Percentiles rank a stretch among this genome's conserved stretches.
Evolutionary conservation across 1,139 yeast genomes (phyloP).

Genomic region (Entelexis paramagnoliae): DNA sequence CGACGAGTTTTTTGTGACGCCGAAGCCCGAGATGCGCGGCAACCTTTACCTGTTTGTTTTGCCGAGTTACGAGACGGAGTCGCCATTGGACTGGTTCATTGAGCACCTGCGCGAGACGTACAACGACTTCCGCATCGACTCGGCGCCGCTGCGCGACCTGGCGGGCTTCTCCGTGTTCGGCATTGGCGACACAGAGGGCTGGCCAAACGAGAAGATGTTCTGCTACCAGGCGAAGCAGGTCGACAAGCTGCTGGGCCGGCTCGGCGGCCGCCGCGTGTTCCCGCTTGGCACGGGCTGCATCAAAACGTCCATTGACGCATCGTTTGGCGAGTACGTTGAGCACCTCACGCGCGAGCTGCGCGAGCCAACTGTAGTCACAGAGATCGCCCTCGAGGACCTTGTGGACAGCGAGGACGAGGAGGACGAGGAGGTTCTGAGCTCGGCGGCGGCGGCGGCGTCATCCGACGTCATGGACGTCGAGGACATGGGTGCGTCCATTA

Average conservation of each 20-base stretch:
- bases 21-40: constrained; percentile 30
- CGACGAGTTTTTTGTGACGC: constrained; percentile 67
- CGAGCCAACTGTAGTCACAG: constrained; percentile 55
- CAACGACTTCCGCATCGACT: constrained; percentile 77
- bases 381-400: constrained; percentile 29
- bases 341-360: constrained; percentile 48
- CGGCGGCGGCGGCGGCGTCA: constrained; percentile 30
- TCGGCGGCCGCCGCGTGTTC: constrained; percentile 75
- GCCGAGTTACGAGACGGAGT: constrained; percentile 88
- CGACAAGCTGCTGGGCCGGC: constrained; percentile 65
- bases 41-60: constrained; percentile 61
- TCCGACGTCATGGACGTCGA: constrained; percentile 18
- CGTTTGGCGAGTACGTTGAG: constrained; percentile 56
- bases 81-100: constrained; percentile 79
- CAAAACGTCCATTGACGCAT: constrained; percentile 55
- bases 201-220: constrained; percentile 53
- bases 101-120: constrained; percentile 72
- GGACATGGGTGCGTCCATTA: constrained; percentile 17
- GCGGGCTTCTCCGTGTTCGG: constrained; percentile 82
- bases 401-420: constrained; percentile 43
- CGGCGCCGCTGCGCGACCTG: constrained; percentile 53
- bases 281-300: constrained; percentile 83
- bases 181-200: constrained; percentile 76
- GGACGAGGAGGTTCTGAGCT: too few species aligned
- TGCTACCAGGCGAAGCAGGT: constrained; percentile 77